Evolutionary conservation across 2,329 filamentous ascomycete species (phyloP).

Genomic region (Blumeria hordei): DNA sequence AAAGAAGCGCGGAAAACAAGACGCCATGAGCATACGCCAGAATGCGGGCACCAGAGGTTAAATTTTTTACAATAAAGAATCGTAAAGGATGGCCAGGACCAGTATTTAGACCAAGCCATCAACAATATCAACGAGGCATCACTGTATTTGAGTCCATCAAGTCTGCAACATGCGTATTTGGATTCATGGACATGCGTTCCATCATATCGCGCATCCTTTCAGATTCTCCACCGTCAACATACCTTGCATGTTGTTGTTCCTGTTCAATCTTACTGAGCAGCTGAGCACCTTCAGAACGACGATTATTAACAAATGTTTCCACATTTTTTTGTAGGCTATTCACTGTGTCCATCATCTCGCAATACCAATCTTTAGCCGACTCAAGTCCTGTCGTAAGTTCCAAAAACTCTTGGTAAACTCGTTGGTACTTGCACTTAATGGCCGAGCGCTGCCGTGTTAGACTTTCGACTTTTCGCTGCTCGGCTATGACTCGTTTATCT

Average conservation of each 20-base stretch:
- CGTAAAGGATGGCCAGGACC: too few relatives aligned
- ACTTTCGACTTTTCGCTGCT: constrained; percentile 84
- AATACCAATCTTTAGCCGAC: constrained; percentile 80
- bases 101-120: too few relatives aligned
- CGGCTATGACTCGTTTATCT: constrained; percentile 77
- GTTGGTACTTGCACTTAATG: constrained; percentile 71
- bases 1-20: too few relatives aligned
- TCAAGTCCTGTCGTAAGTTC: constrained; percentile 69
- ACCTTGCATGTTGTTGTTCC: constrained; percentile 12
- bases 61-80: too few relatives aligned
- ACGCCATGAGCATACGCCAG: too few relatives aligned
- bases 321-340: constrained; percentile 88
- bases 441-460: constrained; percentile 62
- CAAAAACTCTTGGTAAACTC: constrained; percentile 77
- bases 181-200: constrained; percentile 27
- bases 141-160: too few relatives aligned
- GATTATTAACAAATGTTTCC: constrained; percentile 87
- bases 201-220: constrained; percentile 72
- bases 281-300: constrained; percentile 72
- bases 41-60: too few relatives aligned
- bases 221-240: constrained; percentile 38
- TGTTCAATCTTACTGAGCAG: constrained; percentile 53
- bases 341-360: constrained; percentile 85
- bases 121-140: too few relatives aligned
- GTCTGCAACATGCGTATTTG: too few relatives aligned